These are phyloP conservation scores for Trichoderma asperellum DNA, from an alignment of 2,329 filamentous ascomycete species.

Conservation along the genomic window DNA sequence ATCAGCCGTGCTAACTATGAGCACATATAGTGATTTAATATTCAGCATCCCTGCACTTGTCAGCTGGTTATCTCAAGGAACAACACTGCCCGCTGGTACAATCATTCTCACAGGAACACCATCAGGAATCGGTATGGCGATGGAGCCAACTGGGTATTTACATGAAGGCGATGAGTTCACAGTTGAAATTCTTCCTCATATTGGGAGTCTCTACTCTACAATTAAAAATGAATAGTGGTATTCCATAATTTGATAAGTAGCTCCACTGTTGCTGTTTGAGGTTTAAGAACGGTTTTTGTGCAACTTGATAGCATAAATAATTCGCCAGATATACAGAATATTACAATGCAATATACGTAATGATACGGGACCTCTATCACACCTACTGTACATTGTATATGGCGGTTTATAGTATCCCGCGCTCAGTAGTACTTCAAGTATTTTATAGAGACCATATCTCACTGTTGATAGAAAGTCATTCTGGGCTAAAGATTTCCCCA, in stretches of 20 bases:
- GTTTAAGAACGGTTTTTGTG: not conserved
- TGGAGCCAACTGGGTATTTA: slow-evolving; percentile 3
- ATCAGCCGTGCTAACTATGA: not conserved
- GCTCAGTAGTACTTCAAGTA: no score
- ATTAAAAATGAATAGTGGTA: not conserved
- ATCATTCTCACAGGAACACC: slow-evolving; percentile 15
- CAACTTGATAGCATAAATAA: not conserved
- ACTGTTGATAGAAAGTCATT: no score
- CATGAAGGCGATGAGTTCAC: not conserved
- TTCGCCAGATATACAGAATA: not conserved
- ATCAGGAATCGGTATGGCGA: slow-evolving; percentile 2
- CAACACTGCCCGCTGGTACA: not conserved
- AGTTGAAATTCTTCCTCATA: slow-evolving; percentile 3
- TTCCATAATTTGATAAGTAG: not conserved
- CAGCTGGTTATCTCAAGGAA: slow-evolving; percentile 1
- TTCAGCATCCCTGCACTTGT: not conserved
- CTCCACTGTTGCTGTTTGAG: not conserved
- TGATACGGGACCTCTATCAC: not conserved
- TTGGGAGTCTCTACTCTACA: not conserved
- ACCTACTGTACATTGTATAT: not conserved
- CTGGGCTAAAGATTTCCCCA: no score
- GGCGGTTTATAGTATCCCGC: not conserved
- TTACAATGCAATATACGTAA: not conserved
- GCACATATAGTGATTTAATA: not conserved
- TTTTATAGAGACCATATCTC: no score